phyloP scores from a whole-genome alignment of 2,329 filamentous ascomycete genomes.

The Ceratocystis huliohia region DNA sequence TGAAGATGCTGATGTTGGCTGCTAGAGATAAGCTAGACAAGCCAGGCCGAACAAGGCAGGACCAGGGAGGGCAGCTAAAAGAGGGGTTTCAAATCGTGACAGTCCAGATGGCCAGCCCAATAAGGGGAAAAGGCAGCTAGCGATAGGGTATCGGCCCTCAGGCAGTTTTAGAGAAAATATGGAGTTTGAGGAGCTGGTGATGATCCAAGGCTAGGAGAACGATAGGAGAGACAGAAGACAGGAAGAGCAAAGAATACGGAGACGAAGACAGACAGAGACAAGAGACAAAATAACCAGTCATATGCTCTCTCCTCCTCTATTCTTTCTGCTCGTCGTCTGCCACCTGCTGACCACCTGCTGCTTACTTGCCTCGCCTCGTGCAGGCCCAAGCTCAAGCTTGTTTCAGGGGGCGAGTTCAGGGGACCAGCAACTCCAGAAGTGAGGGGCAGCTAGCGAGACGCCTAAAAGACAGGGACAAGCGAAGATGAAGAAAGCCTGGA shows the following conservation, averaged over 20 bases:
- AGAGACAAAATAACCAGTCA: no score
- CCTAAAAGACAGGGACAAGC: no score
- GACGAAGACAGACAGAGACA: no score
- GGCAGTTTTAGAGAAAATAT: neutral
- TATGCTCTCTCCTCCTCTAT: no score
- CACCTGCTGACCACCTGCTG: neutral
- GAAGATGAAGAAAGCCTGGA: neutral
- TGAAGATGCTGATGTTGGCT: neutral
- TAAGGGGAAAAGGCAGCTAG: constrained; percentile 4
- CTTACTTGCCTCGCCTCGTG: neutral
- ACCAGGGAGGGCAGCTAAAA: neutral
- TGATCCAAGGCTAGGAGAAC: no score
- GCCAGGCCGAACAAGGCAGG: neutral
- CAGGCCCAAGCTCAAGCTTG: constrained; percentile 9
- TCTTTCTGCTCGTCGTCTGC: no score
- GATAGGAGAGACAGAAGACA: no score
- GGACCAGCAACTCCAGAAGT: neutral
- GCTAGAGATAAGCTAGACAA: neutral
- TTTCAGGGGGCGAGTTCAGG: constrained; percentile 6
- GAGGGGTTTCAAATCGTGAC: neutral
- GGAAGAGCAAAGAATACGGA: no score
- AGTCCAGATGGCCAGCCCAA: neutral
- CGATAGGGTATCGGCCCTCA: neutral
- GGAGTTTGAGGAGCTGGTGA: no score
- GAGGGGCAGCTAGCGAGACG: neutral